Evolutionary conservation across 1,139 yeast genomes (phyloP).

Genomic region (Lodderomyces beijingensis): DNA sequence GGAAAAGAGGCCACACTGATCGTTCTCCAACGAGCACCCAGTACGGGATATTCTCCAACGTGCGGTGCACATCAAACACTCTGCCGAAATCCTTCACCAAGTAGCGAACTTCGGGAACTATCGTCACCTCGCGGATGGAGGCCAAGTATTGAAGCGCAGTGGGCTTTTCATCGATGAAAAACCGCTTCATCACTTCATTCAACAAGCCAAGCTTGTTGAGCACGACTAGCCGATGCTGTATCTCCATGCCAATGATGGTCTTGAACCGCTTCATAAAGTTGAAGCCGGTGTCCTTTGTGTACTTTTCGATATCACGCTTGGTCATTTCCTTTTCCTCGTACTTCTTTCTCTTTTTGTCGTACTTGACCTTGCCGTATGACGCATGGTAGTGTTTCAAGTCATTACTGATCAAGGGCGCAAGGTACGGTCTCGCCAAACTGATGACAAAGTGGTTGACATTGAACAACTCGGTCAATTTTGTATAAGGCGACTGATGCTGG

Average conservation of each 20-base stretch:
- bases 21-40: slow-evolving; percentile 91
- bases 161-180: slow-evolving; percentile 88
- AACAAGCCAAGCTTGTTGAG: slow-evolving; percentile 75
- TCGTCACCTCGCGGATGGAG: slow-evolving; percentile 65
- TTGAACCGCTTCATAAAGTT: slow-evolving; percentile 33
- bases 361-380: slow-evolving; percentile 30
- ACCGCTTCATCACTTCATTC: slow-evolving; percentile 64
- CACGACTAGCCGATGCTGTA: slow-evolving; percentile 79
- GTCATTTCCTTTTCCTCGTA: slow-evolving; percentile 8
- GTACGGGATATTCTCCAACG: slow-evolving; percentile 71
- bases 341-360: slow-evolving; percentile 12
- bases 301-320: slow-evolving; percentile 19
- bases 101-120: slow-evolving; percentile 81
- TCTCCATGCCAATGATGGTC: slow-evolving; percentile 50
- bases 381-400: slow-evolving; percentile 64
- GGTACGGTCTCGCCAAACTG: slow-evolving; percentile 86
- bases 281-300: slow-evolving; percentile 28
- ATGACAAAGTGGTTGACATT: slow-evolving; percentile 91
- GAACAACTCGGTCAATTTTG: slow-evolving; percentile 83
- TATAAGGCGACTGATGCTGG: slow-evolving; percentile 61
- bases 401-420: slow-evolving; percentile 82
- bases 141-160: slow-evolving; percentile 54
- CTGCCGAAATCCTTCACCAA: slow-evolving; percentile 64
- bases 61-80: slow-evolving; percentile 69
- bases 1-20: slow-evolving; percentile 90